Conservation (phyloP, 495 filamentous ascomycete genomes). For the Xylaria longipes region DNA sequence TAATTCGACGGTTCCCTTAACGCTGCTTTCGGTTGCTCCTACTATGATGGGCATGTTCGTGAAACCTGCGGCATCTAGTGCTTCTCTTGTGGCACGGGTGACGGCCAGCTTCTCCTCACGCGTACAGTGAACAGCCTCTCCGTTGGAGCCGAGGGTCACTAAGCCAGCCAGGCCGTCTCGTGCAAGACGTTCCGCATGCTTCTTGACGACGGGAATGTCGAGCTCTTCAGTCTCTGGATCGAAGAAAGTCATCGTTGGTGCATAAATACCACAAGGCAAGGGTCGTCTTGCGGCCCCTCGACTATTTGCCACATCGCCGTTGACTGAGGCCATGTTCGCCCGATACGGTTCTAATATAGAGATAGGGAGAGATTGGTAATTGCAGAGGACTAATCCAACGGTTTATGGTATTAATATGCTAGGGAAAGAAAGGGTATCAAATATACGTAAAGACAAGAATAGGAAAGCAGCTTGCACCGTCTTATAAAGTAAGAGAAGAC, state of each 20-base stretch:
- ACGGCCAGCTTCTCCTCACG: constrained; percentile 77
- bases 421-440: not conserved
- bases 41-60: constrained; percentile 77
- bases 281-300: constrained; percentile 56
- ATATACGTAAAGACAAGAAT: not conserved
- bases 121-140: constrained; percentile 84
- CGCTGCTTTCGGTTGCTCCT: constrained; percentile 78
- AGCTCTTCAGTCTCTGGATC: constrained; percentile 80
- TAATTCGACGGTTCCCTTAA: constrained; percentile 76
- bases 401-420: not conserved
- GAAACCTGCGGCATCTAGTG: constrained; percentile 82
- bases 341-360: not conserved
- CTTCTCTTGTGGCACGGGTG: constrained; percentile 79
- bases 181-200: constrained; percentile 81
- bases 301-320: constrained; percentile 2
- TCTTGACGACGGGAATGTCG: constrained; percentile 78
- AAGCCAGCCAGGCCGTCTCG: constrained; percentile 81
- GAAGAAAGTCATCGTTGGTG: constrained; percentile 92
- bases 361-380: not conserved
- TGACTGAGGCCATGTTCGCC: constrained; percentile 12
- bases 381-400: not conserved
- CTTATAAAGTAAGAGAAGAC: constrained; percentile 9
- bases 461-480: not conserved
- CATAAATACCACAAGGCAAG: constrained; percentile 85
- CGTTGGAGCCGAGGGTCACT: constrained; percentile 89